These are phyloP conservation scores for Erythrobasidium hasegawianum DNA, from an alignment of 1,284 basidiomycete genomes.

Conservation along the genomic window DNA sequence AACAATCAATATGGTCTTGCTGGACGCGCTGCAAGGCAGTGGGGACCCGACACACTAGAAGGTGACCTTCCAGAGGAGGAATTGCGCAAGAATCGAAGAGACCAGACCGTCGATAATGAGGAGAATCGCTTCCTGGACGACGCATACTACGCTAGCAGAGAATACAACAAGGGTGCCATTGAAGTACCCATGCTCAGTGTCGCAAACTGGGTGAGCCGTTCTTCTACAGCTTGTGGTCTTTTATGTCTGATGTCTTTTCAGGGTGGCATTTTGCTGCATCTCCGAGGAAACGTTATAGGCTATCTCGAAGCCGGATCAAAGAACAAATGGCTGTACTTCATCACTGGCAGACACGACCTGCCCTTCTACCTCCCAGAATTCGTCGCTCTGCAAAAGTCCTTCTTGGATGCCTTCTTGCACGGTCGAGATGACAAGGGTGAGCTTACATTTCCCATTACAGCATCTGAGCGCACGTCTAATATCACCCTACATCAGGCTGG, in stretches of 20 bases:
- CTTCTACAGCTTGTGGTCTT: background rate
- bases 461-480: background rate
- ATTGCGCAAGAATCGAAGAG: constrained; percentile 42
- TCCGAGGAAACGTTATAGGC: constrained; percentile 48
- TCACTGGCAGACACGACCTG: constrained; percentile 48
- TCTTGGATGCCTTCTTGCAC: constrained; percentile 48
- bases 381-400: constrained; percentile 46
- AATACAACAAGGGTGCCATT: constrained; percentile 46
- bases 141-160: constrained; percentile 44
- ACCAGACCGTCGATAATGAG: constrained; percentile 46
- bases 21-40: constrained; percentile 37
- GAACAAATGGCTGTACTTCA: constrained; percentile 49
- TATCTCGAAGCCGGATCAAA: constrained; percentile 46
- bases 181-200: constrained; percentile 47
- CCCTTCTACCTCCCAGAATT: constrained; percentile 47
- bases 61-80: constrained; percentile 43
- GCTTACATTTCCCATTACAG: background rate
- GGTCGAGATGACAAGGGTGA: constrained; percentile 39
- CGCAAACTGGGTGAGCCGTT: constrained; percentile 42
- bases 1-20: constrained; percentile 47
- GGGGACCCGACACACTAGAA: constrained; percentile 44
- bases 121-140: constrained; percentile 44
- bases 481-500: constrained; percentile 39
- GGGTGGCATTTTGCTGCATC: constrained; percentile 47
- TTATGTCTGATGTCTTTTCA: constrained; percentile 7